Evolutionary conservation across 2,329 filamentous ascomycete genomes (phyloP).

Genomic region (Fusarium sp.): DNA sequence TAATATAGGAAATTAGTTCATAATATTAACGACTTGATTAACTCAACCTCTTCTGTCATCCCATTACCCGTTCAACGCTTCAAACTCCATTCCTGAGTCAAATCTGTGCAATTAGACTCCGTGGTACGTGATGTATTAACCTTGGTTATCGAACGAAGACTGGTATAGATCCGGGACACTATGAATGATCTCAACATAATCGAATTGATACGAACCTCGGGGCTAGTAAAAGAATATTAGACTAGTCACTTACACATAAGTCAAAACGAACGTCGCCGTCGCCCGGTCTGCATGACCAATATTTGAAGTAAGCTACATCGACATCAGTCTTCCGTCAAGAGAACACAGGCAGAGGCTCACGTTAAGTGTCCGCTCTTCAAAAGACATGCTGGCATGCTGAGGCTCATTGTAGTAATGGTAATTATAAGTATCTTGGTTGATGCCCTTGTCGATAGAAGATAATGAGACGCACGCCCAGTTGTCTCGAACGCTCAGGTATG

Average conservation of each 20-base stretch:
- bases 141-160: not conserved
- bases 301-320: not conserved
- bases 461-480: not conserved
- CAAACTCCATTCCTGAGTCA: too few relatives aligned
- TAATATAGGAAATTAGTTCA: not conserved
- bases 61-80: too few relatives aligned
- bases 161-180: not conserved
- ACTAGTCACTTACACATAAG: not conserved
- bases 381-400: not conserved
- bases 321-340: not conserved
- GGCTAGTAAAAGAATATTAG: fast-evolving
- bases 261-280: not conserved
- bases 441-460: not conserved
- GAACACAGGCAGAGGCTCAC: fast-evolving
- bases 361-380: not conserved
- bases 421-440: not conserved
- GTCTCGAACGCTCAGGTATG: not conserved
- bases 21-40: not conserved
- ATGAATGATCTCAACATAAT: fast-evolving
- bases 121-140: not conserved
- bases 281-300: not conserved
- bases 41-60: fast-evolving
- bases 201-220: fast-evolving
- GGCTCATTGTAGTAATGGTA: not conserved
- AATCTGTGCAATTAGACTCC: too few relatives aligned